Conservation (phyloP, 768 basidiomycete genomes). For the Lactifluus rugatus region DNA sequence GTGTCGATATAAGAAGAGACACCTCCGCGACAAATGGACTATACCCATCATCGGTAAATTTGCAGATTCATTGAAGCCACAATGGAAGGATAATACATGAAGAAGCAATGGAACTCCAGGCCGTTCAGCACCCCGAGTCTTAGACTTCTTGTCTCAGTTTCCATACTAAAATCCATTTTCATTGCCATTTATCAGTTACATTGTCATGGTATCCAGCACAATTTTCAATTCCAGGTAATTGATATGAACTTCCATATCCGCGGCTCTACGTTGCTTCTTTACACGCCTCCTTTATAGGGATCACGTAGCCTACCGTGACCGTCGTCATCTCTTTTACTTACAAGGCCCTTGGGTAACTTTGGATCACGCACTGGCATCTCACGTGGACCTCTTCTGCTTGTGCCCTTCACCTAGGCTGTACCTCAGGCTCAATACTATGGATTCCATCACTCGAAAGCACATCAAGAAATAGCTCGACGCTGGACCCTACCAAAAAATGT, state of each 20-base stretch:
- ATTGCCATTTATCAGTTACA: constrained; percentile 60
- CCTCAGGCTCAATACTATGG: constrained; percentile 73
- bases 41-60: constrained; percentile 98
- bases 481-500: constrained; percentile 39
- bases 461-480: constrained; percentile 64
- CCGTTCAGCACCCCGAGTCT: constrained; percentile 88
- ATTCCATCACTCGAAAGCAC: constrained; percentile 68
- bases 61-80: constrained; percentile 86
- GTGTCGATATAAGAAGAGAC: constrained; percentile 81
- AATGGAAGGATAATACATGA: constrained; percentile 88
- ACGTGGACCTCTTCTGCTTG: neutral
- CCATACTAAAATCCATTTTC: constrained; percentile 6
- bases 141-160: neutral
- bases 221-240: constrained; percentile 94
- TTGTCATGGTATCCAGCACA: constrained; percentile 95
- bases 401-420: constrained; percentile 52
- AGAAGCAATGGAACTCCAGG: constrained; percentile 85
- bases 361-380: neutral
- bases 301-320: constrained; percentile 89
- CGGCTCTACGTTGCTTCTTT: neutral
- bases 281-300: constrained; percentile 41
- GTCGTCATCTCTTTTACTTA: constrained; percentile 87
- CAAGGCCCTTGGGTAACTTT: constrained; percentile 73
- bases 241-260: constrained; percentile 41
- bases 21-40: constrained; percentile 82